phyloP scores from a whole-genome alignment of 2,329 filamentous ascomycete species.

The Xylaria sp. region DNA sequence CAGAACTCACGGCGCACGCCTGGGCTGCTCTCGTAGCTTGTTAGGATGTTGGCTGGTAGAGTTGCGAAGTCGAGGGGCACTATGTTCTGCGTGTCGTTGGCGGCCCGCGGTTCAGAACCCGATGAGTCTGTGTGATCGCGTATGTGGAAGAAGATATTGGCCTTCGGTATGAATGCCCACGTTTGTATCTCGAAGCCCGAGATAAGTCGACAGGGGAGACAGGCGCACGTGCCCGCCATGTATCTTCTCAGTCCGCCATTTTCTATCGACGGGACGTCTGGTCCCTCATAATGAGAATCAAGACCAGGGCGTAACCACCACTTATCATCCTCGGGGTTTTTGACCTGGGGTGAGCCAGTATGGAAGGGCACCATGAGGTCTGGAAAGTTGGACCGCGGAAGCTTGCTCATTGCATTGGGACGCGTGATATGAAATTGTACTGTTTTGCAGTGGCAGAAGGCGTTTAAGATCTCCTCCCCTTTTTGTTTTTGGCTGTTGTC shows the following conservation, averaged over 20 bases:
- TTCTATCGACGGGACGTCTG: slow-evolving; percentile 49
- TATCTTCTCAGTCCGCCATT: slow-evolving; percentile 51
- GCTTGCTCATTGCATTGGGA: slow-evolving; percentile 59
- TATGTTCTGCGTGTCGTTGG: neutral
- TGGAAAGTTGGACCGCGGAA: slow-evolving; percentile 60
- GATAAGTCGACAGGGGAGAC: slow-evolving; percentile 68
- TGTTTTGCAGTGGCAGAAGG: slow-evolving; percentile 64
- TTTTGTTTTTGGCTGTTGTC: neutral
- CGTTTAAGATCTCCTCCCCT: slow-evolving; percentile 50
- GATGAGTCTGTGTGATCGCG: slow-evolving; percentile 42
- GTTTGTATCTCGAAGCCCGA: slow-evolving; percentile 72
- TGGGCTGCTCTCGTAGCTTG: slow-evolving; percentile 62
- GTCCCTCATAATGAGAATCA: slow-evolving; percentile 28
- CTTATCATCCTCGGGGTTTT: slow-evolving; percentile 61
- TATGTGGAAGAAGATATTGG: slow-evolving; percentile 62
- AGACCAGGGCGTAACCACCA: slow-evolving; percentile 65
- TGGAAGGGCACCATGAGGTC: slow-evolving; percentile 64
- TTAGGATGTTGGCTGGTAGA: slow-evolving; percentile 58
- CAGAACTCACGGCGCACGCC: slow-evolving; percentile 71
- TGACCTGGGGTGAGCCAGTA: slow-evolving; percentile 47
- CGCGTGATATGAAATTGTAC: slow-evolving; percentile 67
- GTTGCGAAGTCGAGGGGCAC: slow-evolving; percentile 51
- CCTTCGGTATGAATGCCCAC: slow-evolving; percentile 73
- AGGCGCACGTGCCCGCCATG: slow-evolving; percentile 69
- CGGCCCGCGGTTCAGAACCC: slow-evolving; percentile 1